Base-by-base conservation (phyloP, 345 rosid genomes). In the Clausena lansium region DNA sequence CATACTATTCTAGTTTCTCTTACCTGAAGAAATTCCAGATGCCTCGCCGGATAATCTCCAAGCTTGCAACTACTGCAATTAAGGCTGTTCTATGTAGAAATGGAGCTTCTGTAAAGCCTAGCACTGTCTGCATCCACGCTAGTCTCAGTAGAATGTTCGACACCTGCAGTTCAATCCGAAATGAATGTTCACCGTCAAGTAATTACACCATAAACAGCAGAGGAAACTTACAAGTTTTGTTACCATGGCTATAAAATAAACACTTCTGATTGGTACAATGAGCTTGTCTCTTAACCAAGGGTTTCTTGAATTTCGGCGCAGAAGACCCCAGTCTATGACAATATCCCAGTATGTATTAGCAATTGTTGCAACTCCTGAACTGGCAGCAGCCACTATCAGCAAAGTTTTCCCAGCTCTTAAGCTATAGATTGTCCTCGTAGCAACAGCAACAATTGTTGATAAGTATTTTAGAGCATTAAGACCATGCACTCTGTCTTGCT, bases 11-110 rank as follows among this genome's bases (percentile, higher is more conserved):
- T 22, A 5, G 45, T 71, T 24, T 32, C 17, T 70, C 25, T 6
- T 80, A 94, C 98, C 98, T 92, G 88, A 94, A 92, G 72, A 92
- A 92, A 81, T 92, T 94, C 92, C 96, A 94, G 50, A 94, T 88
- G 50, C 97, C 97, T 9, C 96, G 91, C 9, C 97, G 91, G 71
- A 94, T 67, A 78, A 94, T 91, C 88, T 94, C 98, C 78, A 92
- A 80, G 82, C 88, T 54, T 4, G 88, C 88, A 80, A 94, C 75
- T 61, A 90, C 78, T 59, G 89, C 91, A 71, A 50, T 79, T 66
- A 94, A 76, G 75, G 91, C 94, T 77, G 78, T 81, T 50, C 75
- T 74, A 41, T 89, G 95, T 74, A 94, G 76, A 82, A 85, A 86
- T 4, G 94, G 90, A 36, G 86, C 82, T 36, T 84, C 83, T 77